A percentile compares a stretch with the other conserved stretches of the same genome.
phyloP scores from a whole-genome alignment of 441 rosid species.

The Brassica hybrid region DNA sequence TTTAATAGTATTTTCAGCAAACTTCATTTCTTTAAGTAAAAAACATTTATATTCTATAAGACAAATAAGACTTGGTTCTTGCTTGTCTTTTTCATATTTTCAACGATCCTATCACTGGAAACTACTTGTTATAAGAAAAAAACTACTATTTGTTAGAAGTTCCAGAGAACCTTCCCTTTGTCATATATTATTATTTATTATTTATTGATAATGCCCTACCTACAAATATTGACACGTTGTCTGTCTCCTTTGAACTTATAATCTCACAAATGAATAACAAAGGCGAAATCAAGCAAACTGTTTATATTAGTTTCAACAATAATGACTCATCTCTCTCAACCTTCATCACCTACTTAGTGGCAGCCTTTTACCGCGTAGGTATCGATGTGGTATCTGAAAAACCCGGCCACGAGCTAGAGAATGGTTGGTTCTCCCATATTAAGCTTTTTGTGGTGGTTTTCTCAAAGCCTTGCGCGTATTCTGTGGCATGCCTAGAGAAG shows the following conservation, averaged over 20 bases:
- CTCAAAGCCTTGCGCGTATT: neutral
- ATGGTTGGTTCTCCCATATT: neutral
- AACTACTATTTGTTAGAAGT: too few relatives aligned
- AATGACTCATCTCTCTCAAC: neutral
- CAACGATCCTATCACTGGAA: too few relatives aligned
- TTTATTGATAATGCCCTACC: too few relatives aligned
- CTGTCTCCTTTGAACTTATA: neutral
- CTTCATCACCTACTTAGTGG: neutral
- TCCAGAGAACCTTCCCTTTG: too few relatives aligned
- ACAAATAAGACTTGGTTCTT: too few relatives aligned
- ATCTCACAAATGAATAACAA: neutral
- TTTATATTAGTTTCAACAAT: neutral
- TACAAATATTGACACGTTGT: neutral
- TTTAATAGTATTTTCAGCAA: too few relatives aligned
- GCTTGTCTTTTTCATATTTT: too few relatives aligned
- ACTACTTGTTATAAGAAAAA: too few relatives aligned
- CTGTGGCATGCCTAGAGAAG: neutral
- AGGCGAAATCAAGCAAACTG: neutral
- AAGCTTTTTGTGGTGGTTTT: neutral
- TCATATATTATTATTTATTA: too few relatives aligned
- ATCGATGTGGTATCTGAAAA: neutral
- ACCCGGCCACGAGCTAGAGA: neutral
- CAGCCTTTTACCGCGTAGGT: neutral
- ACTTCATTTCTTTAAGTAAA: too few relatives aligned
- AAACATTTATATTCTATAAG: too few relatives aligned